Evolutionary conservation across 352 stramenopile genomes (phyloP).

Genomic region (Phytophthora lateralis): DNA sequence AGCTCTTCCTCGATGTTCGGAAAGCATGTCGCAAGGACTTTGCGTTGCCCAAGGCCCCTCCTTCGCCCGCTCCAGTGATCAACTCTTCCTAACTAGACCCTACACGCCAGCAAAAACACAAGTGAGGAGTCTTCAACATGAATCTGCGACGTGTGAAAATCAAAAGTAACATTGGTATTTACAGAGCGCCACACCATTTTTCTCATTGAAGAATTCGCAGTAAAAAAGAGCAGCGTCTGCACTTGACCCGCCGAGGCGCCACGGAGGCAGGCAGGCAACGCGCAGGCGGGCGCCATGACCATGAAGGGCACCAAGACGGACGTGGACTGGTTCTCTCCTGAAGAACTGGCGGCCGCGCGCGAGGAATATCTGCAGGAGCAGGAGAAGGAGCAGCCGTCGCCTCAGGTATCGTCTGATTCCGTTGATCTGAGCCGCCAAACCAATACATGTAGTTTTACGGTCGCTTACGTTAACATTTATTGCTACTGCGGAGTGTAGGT

Average conservation of each 20-base stretch:
- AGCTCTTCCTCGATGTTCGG: slow-evolving; percentile 67
- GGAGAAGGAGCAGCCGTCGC: slow-evolving; percentile 72
- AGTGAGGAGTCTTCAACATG: not conserved
- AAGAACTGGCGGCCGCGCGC: slow-evolving; percentile 71
- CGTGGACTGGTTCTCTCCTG: slow-evolving; percentile 72
- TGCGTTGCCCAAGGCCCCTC: slow-evolving; percentile 5
- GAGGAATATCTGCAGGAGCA: slow-evolving; percentile 82
- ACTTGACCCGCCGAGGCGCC: not conserved
- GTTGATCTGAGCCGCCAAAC: not conserved
- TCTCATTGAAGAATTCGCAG: slow-evolving; percentile 20
- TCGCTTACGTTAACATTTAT: slow-evolving; percentile 14
- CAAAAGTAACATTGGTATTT: slow-evolving; percentile 2
- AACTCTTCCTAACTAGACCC: slow-evolving; percentile 9
- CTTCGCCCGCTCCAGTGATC: not conserved
- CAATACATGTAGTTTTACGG: not conserved
- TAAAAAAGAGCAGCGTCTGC: slow-evolving; percentile 10
- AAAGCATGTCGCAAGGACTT: slow-evolving; percentile 62
- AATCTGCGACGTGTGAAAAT: slow-evolving; percentile 14
- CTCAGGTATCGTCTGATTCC: slow-evolving; percentile 43
- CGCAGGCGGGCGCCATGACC: slow-evolving; percentile 28
- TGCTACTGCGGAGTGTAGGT: slow-evolving; percentile 41
- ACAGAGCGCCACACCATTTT: slow-evolving; percentile 8
- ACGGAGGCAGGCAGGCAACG: slow-evolving; percentile 16
- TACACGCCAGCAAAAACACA: not conserved
- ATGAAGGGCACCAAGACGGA: slow-evolving; percentile 43